phyloP scores from a whole-genome alignment of 1,284 basidiomycete genomes.

The Cystobasidium pallidum region DNA sequence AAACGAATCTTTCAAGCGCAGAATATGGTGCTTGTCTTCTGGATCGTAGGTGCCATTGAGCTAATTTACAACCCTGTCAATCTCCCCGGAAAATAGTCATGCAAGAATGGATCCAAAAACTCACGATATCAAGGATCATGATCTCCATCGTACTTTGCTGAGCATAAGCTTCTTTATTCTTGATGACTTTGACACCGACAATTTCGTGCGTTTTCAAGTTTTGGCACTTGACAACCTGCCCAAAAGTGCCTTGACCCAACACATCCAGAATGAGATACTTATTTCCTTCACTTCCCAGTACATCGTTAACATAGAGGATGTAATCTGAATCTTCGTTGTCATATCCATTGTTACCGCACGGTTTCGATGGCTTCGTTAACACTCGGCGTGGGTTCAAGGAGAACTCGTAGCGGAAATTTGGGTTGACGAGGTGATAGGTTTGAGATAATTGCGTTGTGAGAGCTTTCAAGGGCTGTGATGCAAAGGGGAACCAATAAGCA shows the following conservation, averaged over 20 bases:
- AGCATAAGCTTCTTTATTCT: constrained; percentile 99
- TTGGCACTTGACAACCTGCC: constrained; percentile 99
- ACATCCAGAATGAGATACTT: constrained; percentile 98
- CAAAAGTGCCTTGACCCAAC: constrained; percentile 96
- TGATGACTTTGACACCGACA: constrained; percentile 98
- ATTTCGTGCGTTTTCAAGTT: constrained; percentile 99
- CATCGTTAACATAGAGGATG: constrained; percentile 95
- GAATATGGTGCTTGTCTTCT: constrained; percentile 92
- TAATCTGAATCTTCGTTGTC: constrained; percentile 98
- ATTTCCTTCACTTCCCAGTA: constrained; percentile 76
- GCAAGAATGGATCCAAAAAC: no score
- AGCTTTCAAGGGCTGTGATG: constrained; percentile 76
- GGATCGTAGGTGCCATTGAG: constrained; percentile 91
- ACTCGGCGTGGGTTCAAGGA: constrained; percentile 89
- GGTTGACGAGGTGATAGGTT: constrained; percentile 90
- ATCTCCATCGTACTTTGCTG: constrained; percentile 99
- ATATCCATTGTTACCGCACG: constrained; percentile 87
- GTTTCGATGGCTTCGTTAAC: constrained; percentile 92
- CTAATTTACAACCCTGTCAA: constrained; percentile 61
- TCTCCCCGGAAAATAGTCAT: no score
- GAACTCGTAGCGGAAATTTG: constrained; percentile 87
- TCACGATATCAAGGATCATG: constrained; percentile 88
- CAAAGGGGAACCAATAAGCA: constrained; percentile 36
- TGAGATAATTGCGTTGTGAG: constrained; percentile 82
- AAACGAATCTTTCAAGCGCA: constrained; percentile 93